Conservation (phyloP, 305 asterid genomes). For the Caryopteris hybrid region DNA sequence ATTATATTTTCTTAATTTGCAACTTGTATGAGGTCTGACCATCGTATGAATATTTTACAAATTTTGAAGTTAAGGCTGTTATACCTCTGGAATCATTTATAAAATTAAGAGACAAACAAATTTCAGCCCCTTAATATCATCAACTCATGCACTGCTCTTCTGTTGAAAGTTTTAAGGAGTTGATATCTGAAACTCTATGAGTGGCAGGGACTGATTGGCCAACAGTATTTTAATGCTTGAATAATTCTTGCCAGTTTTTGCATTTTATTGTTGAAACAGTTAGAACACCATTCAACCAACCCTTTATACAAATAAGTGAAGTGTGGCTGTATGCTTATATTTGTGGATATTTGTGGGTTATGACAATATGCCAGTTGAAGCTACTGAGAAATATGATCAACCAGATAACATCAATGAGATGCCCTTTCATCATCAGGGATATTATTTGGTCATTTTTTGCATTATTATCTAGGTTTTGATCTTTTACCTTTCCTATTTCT, state of each 20-base stretch:
- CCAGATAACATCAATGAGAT: slow-evolving; percentile 4
- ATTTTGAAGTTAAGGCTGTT: slow-evolving; percentile 10
- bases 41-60: neutral
- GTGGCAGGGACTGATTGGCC: neutral
- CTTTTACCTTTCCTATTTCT: neutral
- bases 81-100: neutral
- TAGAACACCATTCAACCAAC: no score
- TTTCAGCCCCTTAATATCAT: neutral
- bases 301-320: neutral
- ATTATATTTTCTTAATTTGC: slow-evolving; percentile 1
- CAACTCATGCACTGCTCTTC: neutral
- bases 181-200: neutral
- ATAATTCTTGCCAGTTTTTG: neutral
- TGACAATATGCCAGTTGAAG: neutral
- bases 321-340: neutral
- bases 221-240: neutral
- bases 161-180: slow-evolving; percentile 8
- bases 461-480: neutral
- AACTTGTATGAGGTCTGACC: slow-evolving; percentile 1
- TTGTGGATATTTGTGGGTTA: neutral
- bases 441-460: neutral
- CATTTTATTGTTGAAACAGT: neutral
- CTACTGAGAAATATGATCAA: neutral
- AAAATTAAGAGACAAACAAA: neutral
- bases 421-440: neutral